Percentiles rank a stretch among this genome's conserved stretches.
These are phyloP conservation scores for Erythrophleum fordii DNA, from an alignment of 306 rosid genomes.

Conservation along the genomic window DNA sequence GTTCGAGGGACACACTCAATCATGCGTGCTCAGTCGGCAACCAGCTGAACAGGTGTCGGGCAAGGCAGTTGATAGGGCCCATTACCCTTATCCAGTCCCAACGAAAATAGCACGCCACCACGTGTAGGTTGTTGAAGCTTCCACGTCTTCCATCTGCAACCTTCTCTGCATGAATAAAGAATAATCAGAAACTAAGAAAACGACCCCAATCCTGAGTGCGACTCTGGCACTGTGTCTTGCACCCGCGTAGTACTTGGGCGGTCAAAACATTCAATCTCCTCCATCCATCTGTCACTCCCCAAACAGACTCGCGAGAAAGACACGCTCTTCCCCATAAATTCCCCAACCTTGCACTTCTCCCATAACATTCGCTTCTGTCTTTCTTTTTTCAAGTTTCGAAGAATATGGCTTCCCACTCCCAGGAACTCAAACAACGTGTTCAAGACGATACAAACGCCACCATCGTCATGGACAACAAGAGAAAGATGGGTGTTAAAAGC, in stretches of 20 bases:
- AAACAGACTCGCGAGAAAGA: neutral
- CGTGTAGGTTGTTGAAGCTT: constrained; percentile 11
- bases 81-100: neutral
- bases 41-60: neutral
- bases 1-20: too few relatives aligned
- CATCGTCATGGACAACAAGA: neutral
- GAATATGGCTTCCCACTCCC: constrained; percentile 63
- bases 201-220: neutral
- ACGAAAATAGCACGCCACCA: neutral
- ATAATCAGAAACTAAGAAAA: neutral
- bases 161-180: neutral
- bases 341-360: constrained; percentile 15
- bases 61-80: neutral
- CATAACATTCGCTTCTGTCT: neutral
- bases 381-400: neutral
- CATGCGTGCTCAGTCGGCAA: neutral
- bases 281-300: constrained; percentile 54
- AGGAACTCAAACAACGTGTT: constrained; percentile 54
- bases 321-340: constrained; percentile 38
- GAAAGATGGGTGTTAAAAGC: neutral
- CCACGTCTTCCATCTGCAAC: neutral
- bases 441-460: constrained; percentile 17
- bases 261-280: neutral
- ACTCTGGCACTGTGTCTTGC: neutral
- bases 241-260: constrained; percentile 26